Conservation (phyloP, 306 rosid species). For the Neltuma alba region DNA sequence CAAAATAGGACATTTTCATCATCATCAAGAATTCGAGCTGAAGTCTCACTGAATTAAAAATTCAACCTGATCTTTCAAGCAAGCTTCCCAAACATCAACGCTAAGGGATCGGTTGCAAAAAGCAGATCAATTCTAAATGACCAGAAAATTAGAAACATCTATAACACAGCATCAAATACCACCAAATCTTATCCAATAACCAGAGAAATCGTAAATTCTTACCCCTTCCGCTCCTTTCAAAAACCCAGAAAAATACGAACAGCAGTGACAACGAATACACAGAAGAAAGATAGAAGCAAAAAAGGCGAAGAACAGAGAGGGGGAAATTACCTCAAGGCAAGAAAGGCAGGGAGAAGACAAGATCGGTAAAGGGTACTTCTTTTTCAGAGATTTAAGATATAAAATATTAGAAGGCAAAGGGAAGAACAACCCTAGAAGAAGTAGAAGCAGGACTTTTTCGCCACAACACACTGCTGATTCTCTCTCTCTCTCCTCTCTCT, state of each 20-base stretch:
- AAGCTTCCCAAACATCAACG: conserved; percentile 33
- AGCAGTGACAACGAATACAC: conserved; percentile 1
- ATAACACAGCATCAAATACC: conserved; percentile 22
- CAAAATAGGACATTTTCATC: conserved; percentile 28
- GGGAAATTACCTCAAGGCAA: conserved; percentile 40
- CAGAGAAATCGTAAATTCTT: not conserved
- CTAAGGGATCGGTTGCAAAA: conserved; percentile 9
- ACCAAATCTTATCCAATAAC: conserved; percentile 32
- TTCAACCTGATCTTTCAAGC: conserved; percentile 22
- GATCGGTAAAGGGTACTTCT: conserved; percentile 43
- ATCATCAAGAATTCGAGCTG: not conserved
- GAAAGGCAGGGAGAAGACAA: conserved; percentile 33
- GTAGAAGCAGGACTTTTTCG: conserved; percentile 39
- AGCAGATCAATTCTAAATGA: conserved; percentile 39
- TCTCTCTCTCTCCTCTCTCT: not conserved
- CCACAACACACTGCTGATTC: conserved; percentile 1
- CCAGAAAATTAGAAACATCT: conserved; percentile 30
- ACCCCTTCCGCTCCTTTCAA: conserved; percentile 28
- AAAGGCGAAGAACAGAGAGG: not conserved
- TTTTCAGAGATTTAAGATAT: conserved; percentile 2
- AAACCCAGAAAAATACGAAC: conserved; percentile 31
- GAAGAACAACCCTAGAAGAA: conserved; percentile 37
- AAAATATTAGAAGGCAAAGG: conserved; percentile 30
- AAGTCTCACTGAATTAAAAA: conserved; percentile 11
- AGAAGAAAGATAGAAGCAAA: conserved; percentile 16